Evolutionary conservation across 2,329 filamentous ascomycete species (phyloP).

Genomic region (Talaromyces sp.): DNA sequence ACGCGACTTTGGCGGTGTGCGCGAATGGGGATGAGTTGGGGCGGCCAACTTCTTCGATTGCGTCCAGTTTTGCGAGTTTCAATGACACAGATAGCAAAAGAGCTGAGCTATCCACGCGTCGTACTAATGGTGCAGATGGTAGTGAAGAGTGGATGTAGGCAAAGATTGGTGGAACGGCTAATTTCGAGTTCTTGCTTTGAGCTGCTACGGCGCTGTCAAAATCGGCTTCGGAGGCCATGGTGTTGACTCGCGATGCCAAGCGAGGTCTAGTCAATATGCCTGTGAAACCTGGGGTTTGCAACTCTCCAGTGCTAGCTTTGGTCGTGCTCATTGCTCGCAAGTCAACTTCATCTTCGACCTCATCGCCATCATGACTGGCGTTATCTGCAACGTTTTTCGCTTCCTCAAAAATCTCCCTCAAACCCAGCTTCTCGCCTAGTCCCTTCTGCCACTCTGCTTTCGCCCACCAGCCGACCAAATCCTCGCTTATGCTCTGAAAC

Average conservation of each 20-base stretch:
- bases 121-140: conserved; percentile 63
- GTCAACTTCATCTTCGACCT: conserved; percentile 54
- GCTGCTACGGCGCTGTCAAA: conserved; percentile 10
- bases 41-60: conserved; percentile 60
- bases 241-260: conserved; percentile 31
- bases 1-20: conserved; percentile 74
- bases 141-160: conserved; percentile 69
- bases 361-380: conserved; percentile 37
- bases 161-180: conserved; percentile 68
- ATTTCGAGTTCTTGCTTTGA: conserved; percentile 23
- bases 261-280: conserved; percentile 21
- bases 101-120: conserved; percentile 82
- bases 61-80: conserved; percentile 74
- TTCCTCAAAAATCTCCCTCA: conserved; percentile 60
- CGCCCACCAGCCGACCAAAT: conserved; percentile 91
- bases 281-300: conserved; percentile 9
- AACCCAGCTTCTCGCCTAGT: conserved; percentile 70
- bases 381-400: conserved; percentile 26
- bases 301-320: conserved; percentile 32
- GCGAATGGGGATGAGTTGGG: conserved; percentile 67
- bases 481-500: conserved; percentile 85
- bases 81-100: conserved; percentile 79
- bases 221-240: conserved; percentile 18
- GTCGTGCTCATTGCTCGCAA: conserved; percentile 54
- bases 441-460: conserved; percentile 89